Conservation (phyloP, 495 filamentous ascomycete genomes). For the Neurospora hispaniola region DNA sequence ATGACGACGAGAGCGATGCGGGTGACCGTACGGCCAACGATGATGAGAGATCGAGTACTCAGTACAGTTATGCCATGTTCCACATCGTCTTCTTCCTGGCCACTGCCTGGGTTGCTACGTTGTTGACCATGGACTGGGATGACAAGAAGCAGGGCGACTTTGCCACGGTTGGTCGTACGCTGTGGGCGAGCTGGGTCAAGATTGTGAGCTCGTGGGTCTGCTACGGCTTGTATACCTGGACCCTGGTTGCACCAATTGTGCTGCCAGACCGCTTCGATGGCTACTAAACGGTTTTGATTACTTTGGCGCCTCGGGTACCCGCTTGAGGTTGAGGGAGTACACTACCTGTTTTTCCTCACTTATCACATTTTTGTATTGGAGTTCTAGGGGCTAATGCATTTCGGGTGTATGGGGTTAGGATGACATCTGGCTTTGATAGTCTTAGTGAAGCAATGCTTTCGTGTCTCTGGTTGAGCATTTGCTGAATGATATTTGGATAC, state of each 20-base stretch:
- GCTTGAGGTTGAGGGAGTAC: neutral
- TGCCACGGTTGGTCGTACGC: conserved; percentile 82
- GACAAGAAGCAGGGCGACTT: conserved; percentile 57
- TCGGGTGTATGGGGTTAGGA: neutral
- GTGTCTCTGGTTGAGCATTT: neutral
- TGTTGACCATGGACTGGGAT: conserved; percentile 77
- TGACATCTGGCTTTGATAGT: neutral
- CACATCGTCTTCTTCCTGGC: conserved; percentile 96
- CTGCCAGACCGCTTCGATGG: conserved; percentile 77
- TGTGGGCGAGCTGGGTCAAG: conserved; percentile 99
- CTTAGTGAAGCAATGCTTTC: neutral
- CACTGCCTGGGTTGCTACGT: conserved; percentile 88
- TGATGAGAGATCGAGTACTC: conserved; percentile 78
- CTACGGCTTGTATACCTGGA: conserved; percentile 91
- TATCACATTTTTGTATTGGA: neutral
- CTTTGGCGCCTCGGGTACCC: neutral
- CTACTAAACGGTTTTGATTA: conserved; percentile 13
- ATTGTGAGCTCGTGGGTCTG: conserved; percentile 97
- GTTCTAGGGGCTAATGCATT: neutral
- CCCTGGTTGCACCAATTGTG: conserved; percentile 72
- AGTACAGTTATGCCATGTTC: conserved; percentile 95
- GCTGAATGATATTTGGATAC: neutral
- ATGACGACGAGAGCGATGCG: conserved; percentile 59
- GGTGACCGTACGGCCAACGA: conserved; percentile 56
- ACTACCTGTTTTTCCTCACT: neutral